These are phyloP conservation scores for Blastocrithidia nonstop DNA, from an alignment of 208 protist genomes.

Conservation along the genomic window DNA sequence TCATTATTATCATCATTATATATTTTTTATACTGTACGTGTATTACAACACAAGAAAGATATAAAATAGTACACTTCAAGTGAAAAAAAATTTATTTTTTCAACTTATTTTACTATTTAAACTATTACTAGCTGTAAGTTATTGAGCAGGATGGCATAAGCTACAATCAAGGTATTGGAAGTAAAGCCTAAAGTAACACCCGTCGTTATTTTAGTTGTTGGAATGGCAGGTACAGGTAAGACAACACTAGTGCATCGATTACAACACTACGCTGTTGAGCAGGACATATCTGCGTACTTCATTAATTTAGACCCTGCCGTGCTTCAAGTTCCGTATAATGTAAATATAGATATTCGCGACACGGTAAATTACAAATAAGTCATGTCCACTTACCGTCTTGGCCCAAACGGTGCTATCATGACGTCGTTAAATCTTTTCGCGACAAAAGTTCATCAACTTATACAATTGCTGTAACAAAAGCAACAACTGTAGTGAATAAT, in stretches of 20 bases:
- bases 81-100: not conserved
- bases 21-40: not conserved
- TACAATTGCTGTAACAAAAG: slow-evolving; percentile 79
- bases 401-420: slow-evolving; percentile 98
- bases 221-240: slow-evolving; percentile 98
- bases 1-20: not conserved
- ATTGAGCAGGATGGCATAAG: not conserved
- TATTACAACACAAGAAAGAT: not conserved
- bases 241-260: slow-evolving; percentile 96
- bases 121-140: not conserved
- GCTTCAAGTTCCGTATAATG: slow-evolving; percentile 83
- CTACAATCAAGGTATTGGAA: not conserved
- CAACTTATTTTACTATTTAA: not conserved
- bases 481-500: slow-evolving; percentile 87
- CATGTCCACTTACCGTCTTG: slow-evolving; percentile 95
- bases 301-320: slow-evolving; percentile 99
- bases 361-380: slow-evolving; percentile 97
- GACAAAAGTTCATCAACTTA: slow-evolving; percentile 96
- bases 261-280: slow-evolving; percentile 76
- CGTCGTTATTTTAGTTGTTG: slow-evolving; percentile 93
- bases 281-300: slow-evolving; percentile 83
- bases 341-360: slow-evolving; percentile 99
- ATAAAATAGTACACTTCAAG: too few relatives aligned
- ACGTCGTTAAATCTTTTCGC: slow-evolving; percentile 98
- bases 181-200: slow-evolving; percentile 28